Evolutionary conservation across 2,329 filamentous ascomycete species (phyloP), one percentile per base, ranked within the genome.

Genomic region (Scedosporium dehoogii): DNA sequence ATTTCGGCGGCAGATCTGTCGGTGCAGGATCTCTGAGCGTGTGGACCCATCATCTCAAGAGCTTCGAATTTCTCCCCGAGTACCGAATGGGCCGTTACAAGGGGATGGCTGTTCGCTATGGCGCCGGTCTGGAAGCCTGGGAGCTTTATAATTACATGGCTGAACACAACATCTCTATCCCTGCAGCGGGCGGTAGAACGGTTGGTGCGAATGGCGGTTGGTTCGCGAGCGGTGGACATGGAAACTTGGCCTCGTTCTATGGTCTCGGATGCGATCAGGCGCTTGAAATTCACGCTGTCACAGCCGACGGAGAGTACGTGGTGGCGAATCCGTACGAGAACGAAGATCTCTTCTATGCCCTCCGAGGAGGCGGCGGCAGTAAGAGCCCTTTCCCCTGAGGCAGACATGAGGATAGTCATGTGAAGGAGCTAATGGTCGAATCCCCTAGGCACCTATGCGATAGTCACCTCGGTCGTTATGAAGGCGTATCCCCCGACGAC

Each of bases 221-320:
- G 65, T 78, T 74, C 7, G 81, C 83, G 70, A 82, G 81, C 7
- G 83, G 81, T 27, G 83, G 84, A 0, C 81, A 84, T 66, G 77
- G 75, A 3, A 72, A 76, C 0, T 71, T 85, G 3, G 62, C 63
- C 9, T 63, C 63, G 25, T 60, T 44, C 53, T 62, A 66, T 59
- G 75, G 83, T 63, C 76, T 83, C 68, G 80, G 73, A 2, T 74
- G 77, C 6, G 80, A 83, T 67, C 76, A 81, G 64, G 73, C 80
- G 5, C 71, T 83, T 16, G 71, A 75, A 38, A 72, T 79, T 63
- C 74, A 82, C 59, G 73, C 82, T 16, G 76, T 83, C 7, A 76
- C 76, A 4, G 73, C 78, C 12, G 73, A 75, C 63, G 80, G 81
- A n/a, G 66, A 70, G 3, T 72, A 77, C 18, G 69, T 80, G 3